Evolutionary conservation across 1,284 basidiomycete genomes (phyloP), one percentile per base, ranked within the genome.

Genomic region (Rhodotorula sp.): DNA sequence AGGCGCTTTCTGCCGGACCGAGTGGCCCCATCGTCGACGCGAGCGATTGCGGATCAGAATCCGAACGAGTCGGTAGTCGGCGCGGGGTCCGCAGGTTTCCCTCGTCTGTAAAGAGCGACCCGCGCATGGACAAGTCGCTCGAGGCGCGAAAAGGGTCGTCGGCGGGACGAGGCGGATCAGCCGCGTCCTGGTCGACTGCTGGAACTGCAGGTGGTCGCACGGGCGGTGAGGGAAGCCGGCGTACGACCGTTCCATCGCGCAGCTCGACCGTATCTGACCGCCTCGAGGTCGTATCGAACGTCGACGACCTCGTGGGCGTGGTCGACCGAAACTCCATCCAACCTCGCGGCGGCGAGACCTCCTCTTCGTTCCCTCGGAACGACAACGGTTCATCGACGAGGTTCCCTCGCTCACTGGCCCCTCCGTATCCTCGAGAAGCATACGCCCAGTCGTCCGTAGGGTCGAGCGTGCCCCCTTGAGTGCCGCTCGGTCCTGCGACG

Each of bases 31-130:
- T n/a, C 14, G 16, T 48, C n/a, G 45, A 47, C 26, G 52, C 28
- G n/a, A 4, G 45, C 48, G 10, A 59, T n/a, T 21, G 64, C 50
- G 64, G 66, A 26, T 26, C 58, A 47, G 57, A 64, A 61, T n/a
- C 64, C 67, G 16, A 57, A 57, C 14, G 68, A 68, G n/a, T 66
- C 63, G 34, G 26, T n/a, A 8, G 56, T 56, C 14, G 56, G 19
- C 31, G 43, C 52, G 6, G 60, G 6, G 23, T 21, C 19, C 5
- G 18, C 38, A 18, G 50, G 31, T 34, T 47, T 8, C 38, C 38
- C 8, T 43, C 38, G 38, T 43, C 38, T 43, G 38, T 43, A 48
- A 64, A 58, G n/a, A 60, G 50, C 31, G 18, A 8, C 1, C 56
- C 21, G 21, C 49, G n/a, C n/a, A 45, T 15, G 21, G 34, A 6